These are phyloP conservation scores for Termitomyces sp. DNA, from an alignment of 768 basidiomycete species.

Conservation along the genomic window DNA sequence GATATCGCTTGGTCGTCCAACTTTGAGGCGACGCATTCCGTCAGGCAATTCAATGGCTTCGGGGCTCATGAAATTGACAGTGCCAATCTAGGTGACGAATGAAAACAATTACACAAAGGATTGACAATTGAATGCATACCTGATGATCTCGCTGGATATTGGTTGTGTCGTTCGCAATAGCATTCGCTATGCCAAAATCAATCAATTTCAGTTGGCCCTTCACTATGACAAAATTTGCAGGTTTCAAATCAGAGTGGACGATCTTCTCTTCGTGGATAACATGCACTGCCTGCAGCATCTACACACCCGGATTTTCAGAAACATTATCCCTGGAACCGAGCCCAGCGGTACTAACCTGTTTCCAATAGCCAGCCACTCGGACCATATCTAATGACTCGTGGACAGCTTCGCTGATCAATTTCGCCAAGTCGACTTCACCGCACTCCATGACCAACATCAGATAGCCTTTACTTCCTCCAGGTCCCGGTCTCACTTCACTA, in stretches of 20 bases:
- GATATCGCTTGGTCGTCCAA: conserved; percentile 93
- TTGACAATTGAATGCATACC: conserved; percentile 35
- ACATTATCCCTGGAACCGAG: background rate
- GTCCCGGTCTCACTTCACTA: conserved; percentile 76
- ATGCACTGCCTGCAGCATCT: conserved; percentile 99
- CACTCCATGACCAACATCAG: conserved; percentile 94
- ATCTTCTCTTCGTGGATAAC: conserved; percentile 98
- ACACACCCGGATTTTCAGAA: background rate
- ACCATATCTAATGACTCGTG: conserved; percentile 87
- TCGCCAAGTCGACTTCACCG: conserved; percentile 90
- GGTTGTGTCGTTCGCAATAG: conserved; percentile 97
- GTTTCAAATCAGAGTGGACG: conserved; percentile 97
- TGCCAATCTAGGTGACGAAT: conserved; percentile 65
- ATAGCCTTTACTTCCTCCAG: conserved; percentile 67
- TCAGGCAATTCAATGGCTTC: conserved; percentile 91
- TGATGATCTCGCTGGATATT: conserved; percentile 97
- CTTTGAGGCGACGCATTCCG: conserved; percentile 86
- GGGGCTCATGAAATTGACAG: conserved; percentile 98
- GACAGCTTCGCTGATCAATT: conserved; percentile 78
- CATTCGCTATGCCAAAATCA: conserved; percentile 99
- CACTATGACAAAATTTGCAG: conserved; percentile 97
- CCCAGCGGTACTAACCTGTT: conserved; percentile 62
- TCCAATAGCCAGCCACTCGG: conserved; percentile 95
- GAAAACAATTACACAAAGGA: background rate
- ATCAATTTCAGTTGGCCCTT: conserved; percentile 95